Conservation (phyloP, 1,284 basidiomycete genomes). For the Amylostereum areolatum region DNA sequence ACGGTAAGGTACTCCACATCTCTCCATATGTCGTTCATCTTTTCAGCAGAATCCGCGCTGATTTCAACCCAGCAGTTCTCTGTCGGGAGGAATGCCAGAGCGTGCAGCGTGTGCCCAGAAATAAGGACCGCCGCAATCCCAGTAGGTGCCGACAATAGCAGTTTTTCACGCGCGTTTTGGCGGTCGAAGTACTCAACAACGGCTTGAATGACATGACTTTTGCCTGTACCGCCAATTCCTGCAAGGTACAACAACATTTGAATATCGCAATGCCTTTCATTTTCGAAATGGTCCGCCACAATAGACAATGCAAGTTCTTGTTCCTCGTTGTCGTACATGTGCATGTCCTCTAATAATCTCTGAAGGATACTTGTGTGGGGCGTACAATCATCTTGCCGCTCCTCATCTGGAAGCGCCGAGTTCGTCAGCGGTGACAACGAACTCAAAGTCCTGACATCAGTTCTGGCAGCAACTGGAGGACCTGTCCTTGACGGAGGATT, state of each 20-base stretch:
- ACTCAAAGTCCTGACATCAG: too few species aligned
- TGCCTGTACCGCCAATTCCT: slow-evolving; percentile 14
- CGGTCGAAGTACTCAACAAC: slow-evolving; percentile 3
- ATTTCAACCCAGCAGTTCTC: background rate
- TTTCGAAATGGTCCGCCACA: slow-evolving; percentile 2
- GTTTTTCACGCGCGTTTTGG: background rate
- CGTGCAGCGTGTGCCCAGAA: slow-evolving; percentile 10
- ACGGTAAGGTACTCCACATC: background rate
- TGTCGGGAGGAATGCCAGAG: slow-evolving; percentile 4
- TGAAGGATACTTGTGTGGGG: too few species aligned
- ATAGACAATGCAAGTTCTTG: background rate
- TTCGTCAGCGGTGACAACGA: too few species aligned
- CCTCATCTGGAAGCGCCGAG: too few species aligned
- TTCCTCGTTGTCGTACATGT: slow-evolving; percentile 3
- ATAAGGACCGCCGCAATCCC: slow-evolving; percentile 8
- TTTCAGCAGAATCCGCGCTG: background rate
- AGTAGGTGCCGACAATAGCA: slow-evolving; percentile 7
- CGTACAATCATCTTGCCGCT: too few species aligned
- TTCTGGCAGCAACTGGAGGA: too few species aligned
- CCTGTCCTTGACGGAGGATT: too few species aligned
- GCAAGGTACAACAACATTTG: slow-evolving; percentile 11
- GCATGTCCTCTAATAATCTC: too few species aligned
- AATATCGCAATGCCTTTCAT: background rate
- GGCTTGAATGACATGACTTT: slow-evolving; percentile 12
- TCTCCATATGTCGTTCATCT: background rate